A percentile compares a stretch with the other conserved stretches of the same genome.
These are phyloP conservation scores for Tylopilus sp. DNA, from an alignment of 768 basidiomycete species.

Conservation along the genomic window DNA sequence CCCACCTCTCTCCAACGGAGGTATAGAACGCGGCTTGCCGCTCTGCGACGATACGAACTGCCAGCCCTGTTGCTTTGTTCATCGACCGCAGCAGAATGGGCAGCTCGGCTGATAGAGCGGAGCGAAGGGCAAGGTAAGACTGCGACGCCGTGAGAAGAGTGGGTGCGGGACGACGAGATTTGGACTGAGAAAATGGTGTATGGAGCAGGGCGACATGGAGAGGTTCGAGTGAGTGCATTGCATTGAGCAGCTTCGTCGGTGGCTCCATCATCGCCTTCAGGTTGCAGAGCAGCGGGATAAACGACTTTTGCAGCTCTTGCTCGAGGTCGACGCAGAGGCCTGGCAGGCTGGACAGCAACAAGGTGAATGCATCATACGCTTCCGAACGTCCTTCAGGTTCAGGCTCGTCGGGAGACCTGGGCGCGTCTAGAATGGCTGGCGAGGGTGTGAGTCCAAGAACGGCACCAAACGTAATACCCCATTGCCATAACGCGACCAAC, in stretches of 20 bases:
- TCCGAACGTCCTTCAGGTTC: constrained; percentile 40
- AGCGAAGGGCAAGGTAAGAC: constrained; percentile 74
- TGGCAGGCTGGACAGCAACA: constrained; percentile 53
- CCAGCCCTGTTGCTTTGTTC: constrained; percentile 54
- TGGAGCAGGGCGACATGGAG: constrained; percentile 69
- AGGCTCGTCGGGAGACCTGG: constrained; percentile 10
- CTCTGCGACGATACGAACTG: constrained; percentile 48
- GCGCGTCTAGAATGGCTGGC: constrained; percentile 17
- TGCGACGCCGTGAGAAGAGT: constrained; percentile 69
- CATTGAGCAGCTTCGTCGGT: constrained; percentile 62
- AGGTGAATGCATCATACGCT: constrained; percentile 69
- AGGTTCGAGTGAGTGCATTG: constrained; percentile 72
- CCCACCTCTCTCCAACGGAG: constrained; percentile 64
- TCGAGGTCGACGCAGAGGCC: constrained; percentile 54
- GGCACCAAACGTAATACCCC: constrained; percentile 63
- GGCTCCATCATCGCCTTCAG: constrained; percentile 58
- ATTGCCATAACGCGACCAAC: constrained; percentile 49
- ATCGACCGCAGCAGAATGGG: constrained; percentile 59
- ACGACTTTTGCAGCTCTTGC: constrained; percentile 44
- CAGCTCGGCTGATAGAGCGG: constrained; percentile 67
- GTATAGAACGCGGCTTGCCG: constrained; percentile 61
- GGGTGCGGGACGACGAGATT: constrained; percentile 53
- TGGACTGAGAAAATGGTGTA: constrained; percentile 57
- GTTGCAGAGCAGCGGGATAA: constrained; percentile 56
- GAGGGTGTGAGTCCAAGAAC: constrained; percentile 60